Evolutionary conservation across 2,329 filamentous ascomycete genomes (phyloP), one percentile per base, ranked within the genome.

Genomic region (Aspergillus sp.): DNA sequence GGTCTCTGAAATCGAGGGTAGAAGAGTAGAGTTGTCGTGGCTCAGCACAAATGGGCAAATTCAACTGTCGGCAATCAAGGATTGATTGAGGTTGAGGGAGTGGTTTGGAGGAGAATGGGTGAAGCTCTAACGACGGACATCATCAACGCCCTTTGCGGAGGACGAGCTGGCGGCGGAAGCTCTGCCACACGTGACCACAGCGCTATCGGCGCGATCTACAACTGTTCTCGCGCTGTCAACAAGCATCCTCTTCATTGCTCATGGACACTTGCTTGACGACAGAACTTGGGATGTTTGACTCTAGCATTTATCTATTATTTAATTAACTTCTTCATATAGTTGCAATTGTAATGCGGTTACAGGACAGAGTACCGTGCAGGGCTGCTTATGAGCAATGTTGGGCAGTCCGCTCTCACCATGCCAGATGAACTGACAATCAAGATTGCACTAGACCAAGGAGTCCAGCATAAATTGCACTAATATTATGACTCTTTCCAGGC

Each of bases 161-260:
- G 52, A 56, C 53, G 53, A 56, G 52, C 57, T 56, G 54, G 52
- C 56, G 53, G 52, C 56, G 58, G 53, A 54, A 65, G 62, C 62
- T 63, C 51, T 44, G 20, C 3, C 3, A 53, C 63, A 65, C 61
- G 63, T 66, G 63, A 63, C 32, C 32, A 39, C 19, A 37, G 43
- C 39, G 46, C 25, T 12, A 30, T 30, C 25, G 17, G 37, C 4
- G 19, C 9, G 19, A 39, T 41, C n/a, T 33, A 15, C 10, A 39
- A 23, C 41, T 15, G 13, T 3, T 35, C n/a, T 39, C 32, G 13
- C 39, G 39, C 6, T 22, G 41, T 43, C 41, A 43, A 43, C 23
- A 43, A 43, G 30, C 41, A 19, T 19, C 35, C 15, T 38, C 13
- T 38, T 38, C 15, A 30, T 30, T 22, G 4, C 25, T 30, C 9